Conservation (phyloP, 306 rosid species). For the Quercus parvula region DNA sequence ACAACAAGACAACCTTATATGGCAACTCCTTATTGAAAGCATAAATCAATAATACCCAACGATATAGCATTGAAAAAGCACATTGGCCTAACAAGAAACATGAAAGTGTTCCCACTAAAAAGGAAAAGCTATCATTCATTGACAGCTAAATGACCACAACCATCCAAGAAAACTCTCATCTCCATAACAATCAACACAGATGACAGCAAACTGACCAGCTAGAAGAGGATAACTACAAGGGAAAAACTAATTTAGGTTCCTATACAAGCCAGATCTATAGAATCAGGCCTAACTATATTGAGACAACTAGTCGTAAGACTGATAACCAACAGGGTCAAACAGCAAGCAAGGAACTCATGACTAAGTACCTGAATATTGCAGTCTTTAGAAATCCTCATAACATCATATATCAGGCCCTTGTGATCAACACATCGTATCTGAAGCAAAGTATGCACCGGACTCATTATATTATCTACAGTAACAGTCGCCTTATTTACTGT, state of each 20-base stretch:
- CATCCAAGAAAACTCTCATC: background rate
- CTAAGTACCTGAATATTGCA: slow-evolving; percentile 63
- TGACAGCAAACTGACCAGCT: background rate
- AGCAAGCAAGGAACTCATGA: slow-evolving; percentile 3
- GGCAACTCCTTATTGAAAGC: background rate
- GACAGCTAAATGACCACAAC: background rate
- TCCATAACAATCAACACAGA: no score
- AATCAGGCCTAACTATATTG: background rate
- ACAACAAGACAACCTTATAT: background rate
- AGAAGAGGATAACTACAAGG: background rate
- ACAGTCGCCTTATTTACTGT: slow-evolving; percentile 47
- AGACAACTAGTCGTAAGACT: background rate
- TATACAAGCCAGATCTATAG: background rate
- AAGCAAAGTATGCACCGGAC: slow-evolving; percentile 76
- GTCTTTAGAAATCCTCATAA: slow-evolving; percentile 83
- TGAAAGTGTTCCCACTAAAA: background rate
- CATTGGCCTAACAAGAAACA: background rate
- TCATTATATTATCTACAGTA: slow-evolving; percentile 62
- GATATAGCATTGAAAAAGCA: background rate
- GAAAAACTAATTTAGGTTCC: background rate
- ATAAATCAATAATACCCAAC: background rate
- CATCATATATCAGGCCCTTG: slow-evolving; percentile 75
- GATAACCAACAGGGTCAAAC: background rate
- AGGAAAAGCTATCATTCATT: background rate
- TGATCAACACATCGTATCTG: slow-evolving; percentile 76